A percentile compares a stretch with the other conserved stretches of the same genome.
phyloP scores from a whole-genome alignment of 116 monocot genomes.

The Posidonia oceanica region DNA sequence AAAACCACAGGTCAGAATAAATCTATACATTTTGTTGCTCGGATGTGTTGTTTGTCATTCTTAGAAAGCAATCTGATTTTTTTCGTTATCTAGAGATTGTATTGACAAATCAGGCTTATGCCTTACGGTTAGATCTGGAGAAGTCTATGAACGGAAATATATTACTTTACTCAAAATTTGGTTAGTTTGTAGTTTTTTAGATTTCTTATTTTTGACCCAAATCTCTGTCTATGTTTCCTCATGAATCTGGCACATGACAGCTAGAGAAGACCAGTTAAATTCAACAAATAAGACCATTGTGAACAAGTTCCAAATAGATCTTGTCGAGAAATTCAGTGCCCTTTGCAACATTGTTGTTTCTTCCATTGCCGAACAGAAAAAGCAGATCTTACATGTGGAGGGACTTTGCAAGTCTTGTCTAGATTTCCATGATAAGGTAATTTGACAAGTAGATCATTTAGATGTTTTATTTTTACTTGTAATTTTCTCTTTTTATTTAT shows the following conservation, averaged over 20 bases:
- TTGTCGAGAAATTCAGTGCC: constrained; percentile 23
- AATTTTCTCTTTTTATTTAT: too few species aligned
- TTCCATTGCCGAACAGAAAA: constrained; percentile 55
- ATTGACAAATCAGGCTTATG: constrained; percentile 66
- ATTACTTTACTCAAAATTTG: constrained; percentile 69
- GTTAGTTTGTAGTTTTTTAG: constrained; percentile 14
- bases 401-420: constrained; percentile 59
- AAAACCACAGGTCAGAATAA: too few species aligned
- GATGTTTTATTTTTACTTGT: too few species aligned
- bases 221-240: too few species aligned
- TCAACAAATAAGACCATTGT: constrained; percentile 49
- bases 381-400: constrained; percentile 47
- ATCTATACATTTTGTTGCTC: too few species aligned
- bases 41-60: too few species aligned
- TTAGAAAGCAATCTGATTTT: too few species aligned
- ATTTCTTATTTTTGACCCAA: background rate
- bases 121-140: constrained; percentile 62
- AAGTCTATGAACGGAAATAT: constrained; percentile 67
- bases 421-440: constrained; percentile 11
- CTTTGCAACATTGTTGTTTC: constrained; percentile 41
- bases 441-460: too few species aligned
- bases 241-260: constrained; percentile 18
- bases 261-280: constrained; percentile 63
- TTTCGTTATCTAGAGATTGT: constrained; percentile 45
- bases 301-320: constrained; percentile 45